These are phyloP conservation scores for Aspergillus avenaceus DNA, from an alignment of 495 filamentous ascomycete species.

Conservation along the genomic window DNA sequence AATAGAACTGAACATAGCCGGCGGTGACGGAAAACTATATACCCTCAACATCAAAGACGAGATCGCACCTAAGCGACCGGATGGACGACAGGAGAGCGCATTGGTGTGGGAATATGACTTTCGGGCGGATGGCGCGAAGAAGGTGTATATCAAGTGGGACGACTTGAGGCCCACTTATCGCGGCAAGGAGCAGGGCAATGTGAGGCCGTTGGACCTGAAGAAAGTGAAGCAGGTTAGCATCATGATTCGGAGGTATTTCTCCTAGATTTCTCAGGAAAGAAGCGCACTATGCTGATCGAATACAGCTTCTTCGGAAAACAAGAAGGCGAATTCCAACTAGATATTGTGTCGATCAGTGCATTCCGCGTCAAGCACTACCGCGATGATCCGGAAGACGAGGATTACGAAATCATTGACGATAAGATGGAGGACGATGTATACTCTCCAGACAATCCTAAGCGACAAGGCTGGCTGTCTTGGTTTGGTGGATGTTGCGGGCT, in stretches of 20 bases:
- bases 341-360: conserved; percentile 48
- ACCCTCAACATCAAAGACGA: conserved; percentile 71
- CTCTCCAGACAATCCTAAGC: background rate
- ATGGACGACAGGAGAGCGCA: conserved; percentile 61
- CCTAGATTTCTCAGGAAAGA: background rate
- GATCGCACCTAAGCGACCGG: conserved; percentile 46
- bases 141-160: conserved; percentile 51
- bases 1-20: conserved; percentile 37
- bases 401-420: background rate
- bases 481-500: background rate
- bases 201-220: conserved; percentile 48
- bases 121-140: conserved; percentile 9
- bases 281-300: no score
- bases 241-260: conserved; percentile 71
- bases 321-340: conserved; percentile 61
- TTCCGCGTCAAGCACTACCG: conserved; percentile 20
- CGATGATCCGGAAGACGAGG: conserved; percentile 4
- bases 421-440: background rate
- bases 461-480: background rate
- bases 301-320: conserved; percentile 72
- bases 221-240: conserved; percentile 63
- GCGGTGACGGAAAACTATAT: conserved; percentile 54
- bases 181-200: conserved; percentile 57
- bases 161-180: conserved; percentile 69
- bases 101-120: conserved; percentile 48